Percentiles rank a stretch among this genome's conserved stretches.
phyloP scores from a whole-genome alignment of 306 rosid species.

The Clitoria ternatea region DNA sequence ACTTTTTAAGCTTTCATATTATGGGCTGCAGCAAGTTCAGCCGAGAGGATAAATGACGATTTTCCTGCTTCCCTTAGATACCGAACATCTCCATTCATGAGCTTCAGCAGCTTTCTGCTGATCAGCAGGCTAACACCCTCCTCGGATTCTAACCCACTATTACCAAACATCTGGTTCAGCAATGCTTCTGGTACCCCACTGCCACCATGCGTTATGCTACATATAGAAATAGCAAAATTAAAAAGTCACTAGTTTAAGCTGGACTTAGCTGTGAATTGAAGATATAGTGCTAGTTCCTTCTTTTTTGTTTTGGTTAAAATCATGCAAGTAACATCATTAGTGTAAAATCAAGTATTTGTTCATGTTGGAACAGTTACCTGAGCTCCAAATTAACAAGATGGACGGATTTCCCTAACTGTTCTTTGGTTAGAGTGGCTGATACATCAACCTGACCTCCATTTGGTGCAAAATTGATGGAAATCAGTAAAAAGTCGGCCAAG shows the following conservation, averaged over 20 bases:
- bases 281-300: background rate
- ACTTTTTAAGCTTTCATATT: conserved; percentile 22
- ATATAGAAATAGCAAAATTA: conserved; percentile 9
- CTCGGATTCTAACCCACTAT: conserved; percentile 50
- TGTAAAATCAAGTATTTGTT: background rate
- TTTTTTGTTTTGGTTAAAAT: background rate
- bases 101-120: conserved; percentile 78
- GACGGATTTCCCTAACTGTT: conserved; percentile 73
- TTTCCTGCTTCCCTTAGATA: conserved; percentile 80
- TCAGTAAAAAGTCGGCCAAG: conserved; percentile 65
- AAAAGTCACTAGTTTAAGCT: background rate
- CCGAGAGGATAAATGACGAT: conserved; percentile 68
- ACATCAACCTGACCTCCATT: conserved; percentile 63
- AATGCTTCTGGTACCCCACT: conserved; percentile 72
- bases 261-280: background rate
- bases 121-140: conserved; percentile 78
- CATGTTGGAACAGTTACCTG: conserved; percentile 46
- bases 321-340: too few species aligned
- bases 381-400: conserved; percentile 75
- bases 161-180: conserved; percentile 81
- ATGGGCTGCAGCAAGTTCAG: conserved; percentile 68
- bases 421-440: conserved; percentile 59
- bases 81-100: conserved; percentile 84
- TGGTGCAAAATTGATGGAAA: conserved; percentile 58
- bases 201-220: conserved; percentile 69